phyloP scores from a whole-genome alignment of 305 asterid genomes.

The Lippia alba region DNA sequence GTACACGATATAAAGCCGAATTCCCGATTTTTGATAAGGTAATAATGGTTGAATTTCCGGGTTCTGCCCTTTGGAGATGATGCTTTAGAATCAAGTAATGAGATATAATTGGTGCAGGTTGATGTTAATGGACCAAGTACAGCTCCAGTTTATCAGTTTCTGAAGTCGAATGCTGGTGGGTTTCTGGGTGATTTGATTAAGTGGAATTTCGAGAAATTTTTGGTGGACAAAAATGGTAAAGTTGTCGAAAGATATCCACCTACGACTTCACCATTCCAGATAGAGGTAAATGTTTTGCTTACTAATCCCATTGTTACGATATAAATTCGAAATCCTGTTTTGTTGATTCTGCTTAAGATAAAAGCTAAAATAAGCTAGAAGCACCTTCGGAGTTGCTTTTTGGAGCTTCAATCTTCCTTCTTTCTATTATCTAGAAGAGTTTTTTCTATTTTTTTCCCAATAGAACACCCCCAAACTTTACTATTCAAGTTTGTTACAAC shows the following conservation, averaged over 20 bases:
- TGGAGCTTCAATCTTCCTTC: no score
- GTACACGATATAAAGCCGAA: slow-evolving; percentile 83
- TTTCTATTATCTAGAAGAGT: no score
- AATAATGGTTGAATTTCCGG: slow-evolving; percentile 29
- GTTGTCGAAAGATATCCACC: slow-evolving; percentile 95
- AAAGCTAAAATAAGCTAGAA: no score
- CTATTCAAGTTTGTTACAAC: no score
- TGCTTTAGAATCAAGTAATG: slow-evolving; percentile 24
- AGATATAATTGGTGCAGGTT: slow-evolving; percentile 59
- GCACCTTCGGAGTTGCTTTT: no score
- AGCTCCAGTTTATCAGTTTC: slow-evolving; percentile 86
- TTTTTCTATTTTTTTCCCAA: no score
- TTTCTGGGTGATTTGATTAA: slow-evolving; percentile 79
- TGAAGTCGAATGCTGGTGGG: slow-evolving; percentile 86
- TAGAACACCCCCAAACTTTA: no score
- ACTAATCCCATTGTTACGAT: no score
- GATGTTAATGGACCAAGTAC: slow-evolving; percentile 91
- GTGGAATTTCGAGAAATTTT: slow-evolving; percentile 96
- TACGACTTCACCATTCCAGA: slow-evolving; percentile 81
- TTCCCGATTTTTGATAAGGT: slow-evolving; percentile 95
- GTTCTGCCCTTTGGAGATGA: slow-evolving; percentile 1
- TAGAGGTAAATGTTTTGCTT: slow-evolving; percentile 73
- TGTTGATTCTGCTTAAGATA: no score
- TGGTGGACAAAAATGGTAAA: slow-evolving; percentile 85
- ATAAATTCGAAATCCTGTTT: no score